Percentiles rank a stretch among this genome's conserved stretches.
Conservation (phyloP, 1,284 basidiomycete species). For the Tilletiaria anomala region DNA sequence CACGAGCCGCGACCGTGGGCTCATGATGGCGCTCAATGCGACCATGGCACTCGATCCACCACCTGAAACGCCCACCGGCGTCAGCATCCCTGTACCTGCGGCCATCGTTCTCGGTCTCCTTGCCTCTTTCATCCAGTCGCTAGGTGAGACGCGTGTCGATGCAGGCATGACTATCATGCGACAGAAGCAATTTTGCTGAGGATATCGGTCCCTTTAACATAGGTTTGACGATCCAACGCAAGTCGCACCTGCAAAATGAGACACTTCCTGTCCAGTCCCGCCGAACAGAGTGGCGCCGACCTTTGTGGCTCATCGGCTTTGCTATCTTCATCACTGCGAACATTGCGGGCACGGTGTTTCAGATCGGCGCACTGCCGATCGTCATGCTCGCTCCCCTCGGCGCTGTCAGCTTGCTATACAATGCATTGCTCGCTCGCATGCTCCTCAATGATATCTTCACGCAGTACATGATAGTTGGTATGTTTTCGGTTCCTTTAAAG, state of each 20-base stretch:
- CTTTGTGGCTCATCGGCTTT: conserved; percentile 50
- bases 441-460: conserved; percentile 77
- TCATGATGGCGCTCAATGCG: too few species aligned
- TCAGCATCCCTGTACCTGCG: conserved; percentile 13
- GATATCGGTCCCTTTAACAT: conserved; percentile 1
- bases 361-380: conserved; percentile 65
- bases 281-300: conserved; percentile 25
- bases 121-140: conserved; percentile 75
- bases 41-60: too few species aligned
- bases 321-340: conserved; percentile 55
- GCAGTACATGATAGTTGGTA: conserved; percentile 59
- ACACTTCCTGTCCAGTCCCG: conserved; percentile 47
- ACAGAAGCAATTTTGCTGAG: neutral
- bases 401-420: conserved; percentile 81
- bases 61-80: too few species aligned
- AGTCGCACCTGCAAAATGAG: conserved; percentile 80
- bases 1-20: too few species aligned
- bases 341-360: conserved; percentile 78
- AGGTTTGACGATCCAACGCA: conserved; percentile 79
- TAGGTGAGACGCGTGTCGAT: too few species aligned
- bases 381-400: conserved; percentile 54
- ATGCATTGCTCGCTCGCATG: conserved; percentile 76
- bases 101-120: conserved; percentile 54
- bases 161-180: too few species aligned
- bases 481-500: neutral